Conservation (phyloP, 192 early-diverging fungal genomes). For the Umbelopsis ramanniana region DNA sequence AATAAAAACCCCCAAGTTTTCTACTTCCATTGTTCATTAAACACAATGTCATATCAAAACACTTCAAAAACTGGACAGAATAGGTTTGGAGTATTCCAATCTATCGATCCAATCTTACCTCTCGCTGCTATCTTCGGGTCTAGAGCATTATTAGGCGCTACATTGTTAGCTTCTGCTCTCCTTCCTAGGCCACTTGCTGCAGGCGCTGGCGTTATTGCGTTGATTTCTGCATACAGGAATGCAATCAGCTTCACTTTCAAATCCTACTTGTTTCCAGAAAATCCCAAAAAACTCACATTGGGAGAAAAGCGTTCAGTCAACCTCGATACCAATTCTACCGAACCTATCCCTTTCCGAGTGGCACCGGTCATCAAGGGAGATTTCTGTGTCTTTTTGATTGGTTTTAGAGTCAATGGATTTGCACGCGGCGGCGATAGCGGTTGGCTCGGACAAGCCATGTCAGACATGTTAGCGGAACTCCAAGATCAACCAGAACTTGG, state of each 20-base stretch:
- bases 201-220: neutral
- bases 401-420: neutral
- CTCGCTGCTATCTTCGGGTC: neutral
- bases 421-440: neutral
- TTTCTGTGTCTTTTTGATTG: conserved; percentile 11
- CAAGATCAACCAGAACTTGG: neutral
- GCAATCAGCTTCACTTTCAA: neutral
- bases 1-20: neutral
- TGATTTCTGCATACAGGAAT: conserved; percentile 1
- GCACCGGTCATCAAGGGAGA: conserved; percentile 8
- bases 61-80: neutral
- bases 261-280: neutral
- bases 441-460: neutral
- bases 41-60: neutral
- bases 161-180: neutral
- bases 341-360: neutral
- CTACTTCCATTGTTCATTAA: neutral
- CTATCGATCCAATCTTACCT: neutral
- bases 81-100: neutral
- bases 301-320: neutral
- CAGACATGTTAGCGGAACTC: neutral
- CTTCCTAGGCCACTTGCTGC: conserved; percentile 7
- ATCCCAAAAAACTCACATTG: neutral
- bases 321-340: neutral
- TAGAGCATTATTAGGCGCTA: neutral